Evolutionary conservation across 169 alveolate species (phyloP).

Genomic region (Plasmodium inui): DNA sequence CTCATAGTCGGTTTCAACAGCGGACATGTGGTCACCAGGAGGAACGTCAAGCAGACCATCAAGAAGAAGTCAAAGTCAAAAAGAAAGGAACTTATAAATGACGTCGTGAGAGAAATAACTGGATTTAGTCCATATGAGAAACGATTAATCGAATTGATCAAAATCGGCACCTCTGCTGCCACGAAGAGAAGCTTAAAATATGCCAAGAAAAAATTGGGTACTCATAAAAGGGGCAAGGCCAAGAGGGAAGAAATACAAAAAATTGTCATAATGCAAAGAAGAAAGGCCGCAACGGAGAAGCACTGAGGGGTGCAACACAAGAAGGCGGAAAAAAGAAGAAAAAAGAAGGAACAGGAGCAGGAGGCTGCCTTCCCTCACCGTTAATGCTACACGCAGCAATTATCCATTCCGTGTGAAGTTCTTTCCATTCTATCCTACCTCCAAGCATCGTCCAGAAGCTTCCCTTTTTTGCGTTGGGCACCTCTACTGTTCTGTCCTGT

Average conservation of each 20-base stretch:
- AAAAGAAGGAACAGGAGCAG: neutral
- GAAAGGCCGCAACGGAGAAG: conserved; percentile 80
- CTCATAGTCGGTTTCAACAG: conserved; percentile 85
- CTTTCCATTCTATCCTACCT: neutral
- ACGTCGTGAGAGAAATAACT: conserved; percentile 96
- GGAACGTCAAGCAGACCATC: conserved; percentile 82
- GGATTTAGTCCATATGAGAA: conserved; percentile 99
- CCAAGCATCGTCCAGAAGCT: neutral
- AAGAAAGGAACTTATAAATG: conserved; percentile 92
- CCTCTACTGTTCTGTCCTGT: neutral
- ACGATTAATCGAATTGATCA: conserved; percentile 97
- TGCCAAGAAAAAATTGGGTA: conserved; percentile 99
- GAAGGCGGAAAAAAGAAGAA: neutral
- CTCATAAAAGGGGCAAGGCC: conserved; percentile 98
- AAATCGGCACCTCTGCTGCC: conserved; percentile 97
- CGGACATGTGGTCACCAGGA: conserved; percentile 88
- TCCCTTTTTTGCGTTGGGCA: neutral
- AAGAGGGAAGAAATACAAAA: conserved; percentile 95
- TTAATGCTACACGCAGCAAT: neutral
- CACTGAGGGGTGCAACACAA: conserved; percentile 6
- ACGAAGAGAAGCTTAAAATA: conserved; percentile 98
- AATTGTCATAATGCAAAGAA: conserved; percentile 92
- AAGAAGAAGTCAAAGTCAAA: conserved; percentile 92
- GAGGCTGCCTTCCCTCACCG: neutral
- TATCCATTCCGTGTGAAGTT: neutral